These are phyloP conservation scores for Rhodotorula sp. DNA, from an alignment of 1,284 basidiomycete genomes.

Conservation along the genomic window DNA sequence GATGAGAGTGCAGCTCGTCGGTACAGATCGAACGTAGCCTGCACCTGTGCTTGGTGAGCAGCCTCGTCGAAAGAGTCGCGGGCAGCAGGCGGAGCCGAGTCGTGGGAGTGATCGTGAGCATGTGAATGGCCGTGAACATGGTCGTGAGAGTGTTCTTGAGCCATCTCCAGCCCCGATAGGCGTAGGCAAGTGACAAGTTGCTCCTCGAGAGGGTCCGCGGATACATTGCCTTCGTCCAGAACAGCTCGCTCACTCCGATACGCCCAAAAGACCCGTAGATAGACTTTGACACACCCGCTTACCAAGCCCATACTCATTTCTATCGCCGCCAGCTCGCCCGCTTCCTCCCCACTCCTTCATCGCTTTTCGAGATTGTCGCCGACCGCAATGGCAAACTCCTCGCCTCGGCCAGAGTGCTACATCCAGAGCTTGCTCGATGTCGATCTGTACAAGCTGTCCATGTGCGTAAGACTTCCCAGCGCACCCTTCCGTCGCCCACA, in stretches of 20 bases:
- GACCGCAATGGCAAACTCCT: slow-evolving; percentile 5
- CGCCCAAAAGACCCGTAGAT: no score
- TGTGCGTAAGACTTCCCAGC: slow-evolving; percentile 52
- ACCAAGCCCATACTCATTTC: neutral
- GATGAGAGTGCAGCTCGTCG: slow-evolving; percentile 9
- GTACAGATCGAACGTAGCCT: slow-evolving; percentile 50
- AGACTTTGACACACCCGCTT: no score
- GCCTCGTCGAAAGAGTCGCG: slow-evolving; percentile 26
- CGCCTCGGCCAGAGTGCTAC: slow-evolving; percentile 17
- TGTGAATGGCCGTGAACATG: slow-evolving; percentile 40
- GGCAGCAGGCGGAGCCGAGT: slow-evolving; percentile 28
- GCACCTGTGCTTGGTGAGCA: slow-evolving; percentile 37
- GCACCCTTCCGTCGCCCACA: neutral
- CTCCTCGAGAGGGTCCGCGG: no score
- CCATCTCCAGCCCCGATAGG: neutral
- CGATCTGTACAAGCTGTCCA: slow-evolving; percentile 96
- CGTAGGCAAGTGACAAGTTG: neutral
- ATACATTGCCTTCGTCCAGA: no score
- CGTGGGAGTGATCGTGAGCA: slow-evolving; percentile 45
- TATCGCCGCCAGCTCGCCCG: neutral
- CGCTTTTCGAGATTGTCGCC: no score
- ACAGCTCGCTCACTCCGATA: no score
- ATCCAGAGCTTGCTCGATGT: slow-evolving; percentile 69
- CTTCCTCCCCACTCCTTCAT: neutral
- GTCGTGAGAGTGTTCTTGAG: slow-evolving; percentile 7